phyloP scores from a whole-genome alignment of 2,329 filamentous ascomycete species.

The Phaeophleospora eucalypticola region DNA sequence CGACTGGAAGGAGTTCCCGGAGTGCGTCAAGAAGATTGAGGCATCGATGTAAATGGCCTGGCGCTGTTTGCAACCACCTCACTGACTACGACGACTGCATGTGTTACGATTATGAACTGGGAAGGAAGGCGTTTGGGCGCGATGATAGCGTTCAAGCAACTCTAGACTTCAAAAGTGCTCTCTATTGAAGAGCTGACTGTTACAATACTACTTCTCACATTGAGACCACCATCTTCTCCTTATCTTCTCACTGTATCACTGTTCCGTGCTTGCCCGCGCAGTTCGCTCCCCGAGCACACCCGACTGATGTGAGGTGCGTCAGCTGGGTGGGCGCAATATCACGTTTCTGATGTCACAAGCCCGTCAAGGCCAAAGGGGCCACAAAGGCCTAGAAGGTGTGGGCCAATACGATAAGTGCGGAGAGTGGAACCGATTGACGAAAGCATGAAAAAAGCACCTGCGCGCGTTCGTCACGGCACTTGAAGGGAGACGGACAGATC shows the following conservation, averaged over 20 bases:
- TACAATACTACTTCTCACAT: too few relatives aligned
- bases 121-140: background rate
- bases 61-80: background rate
- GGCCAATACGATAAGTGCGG: too few relatives aligned
- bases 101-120: background rate
- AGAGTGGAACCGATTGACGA: too few relatives aligned
- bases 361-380: too few relatives aligned
- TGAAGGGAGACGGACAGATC: too few relatives aligned
- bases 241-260: background rate
- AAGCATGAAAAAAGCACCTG: too few relatives aligned
- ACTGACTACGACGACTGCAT: background rate
- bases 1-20: conserved; percentile 50
- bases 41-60: conserved; percentile 14
- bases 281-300: too few relatives aligned
- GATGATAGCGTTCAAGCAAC: background rate
- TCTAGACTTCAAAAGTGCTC: background rate
- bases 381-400: too few relatives aligned
- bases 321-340: background rate
- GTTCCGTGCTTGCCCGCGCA: background rate
- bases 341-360: background rate
- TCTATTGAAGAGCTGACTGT: too few relatives aligned
- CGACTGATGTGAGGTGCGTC: background rate
- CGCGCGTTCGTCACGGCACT: too few relatives aligned
- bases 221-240: too few relatives aligned
- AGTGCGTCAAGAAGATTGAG: conserved; percentile 48